Evolutionary conservation across 2,329 filamentous ascomycete species (phyloP).

Genomic region (Trichoderma koningii): DNA sequence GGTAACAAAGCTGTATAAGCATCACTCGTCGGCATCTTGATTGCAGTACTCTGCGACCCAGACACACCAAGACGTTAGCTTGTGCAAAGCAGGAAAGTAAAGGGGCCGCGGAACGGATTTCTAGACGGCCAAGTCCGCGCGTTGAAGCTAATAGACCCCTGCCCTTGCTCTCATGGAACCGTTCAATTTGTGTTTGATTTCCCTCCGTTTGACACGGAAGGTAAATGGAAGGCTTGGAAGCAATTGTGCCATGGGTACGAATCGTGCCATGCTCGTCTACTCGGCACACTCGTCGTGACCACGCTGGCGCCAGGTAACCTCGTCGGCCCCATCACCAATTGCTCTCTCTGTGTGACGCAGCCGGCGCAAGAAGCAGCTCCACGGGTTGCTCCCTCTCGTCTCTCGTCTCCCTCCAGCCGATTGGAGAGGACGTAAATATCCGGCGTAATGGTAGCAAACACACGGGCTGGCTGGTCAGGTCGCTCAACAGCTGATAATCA

Average conservation of each 20-base stretch:
- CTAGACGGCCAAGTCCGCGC: slow-evolving; percentile 3
- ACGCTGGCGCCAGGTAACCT: background rate
- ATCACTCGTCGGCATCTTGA: background rate
- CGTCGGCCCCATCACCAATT: background rate
- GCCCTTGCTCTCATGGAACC: background rate
- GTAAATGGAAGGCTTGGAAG: background rate
- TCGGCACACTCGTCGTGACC: background rate
- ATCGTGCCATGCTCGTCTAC: slow-evolving; percentile 3
- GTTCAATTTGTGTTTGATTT: background rate
- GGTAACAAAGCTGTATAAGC: background rate
- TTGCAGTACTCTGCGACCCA: background rate
- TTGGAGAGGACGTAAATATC: background rate
- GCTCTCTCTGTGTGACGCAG: background rate
- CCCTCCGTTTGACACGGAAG: background rate
- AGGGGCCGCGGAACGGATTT: background rate
- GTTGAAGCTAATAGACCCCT: background rate
- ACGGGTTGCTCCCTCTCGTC: background rate
- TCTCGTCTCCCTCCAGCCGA: background rate
- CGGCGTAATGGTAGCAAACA: background rate
- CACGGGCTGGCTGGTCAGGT: background rate
- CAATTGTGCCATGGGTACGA: background rate
- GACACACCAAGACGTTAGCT: background rate
- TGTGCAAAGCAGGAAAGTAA: background rate
- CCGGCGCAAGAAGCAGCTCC: slow-evolving; percentile 9
- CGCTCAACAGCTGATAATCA: background rate